Base-by-base conservation (phyloP, 495 filamentous ascomycete species). In the Penicillium simplicissimum region DNA sequence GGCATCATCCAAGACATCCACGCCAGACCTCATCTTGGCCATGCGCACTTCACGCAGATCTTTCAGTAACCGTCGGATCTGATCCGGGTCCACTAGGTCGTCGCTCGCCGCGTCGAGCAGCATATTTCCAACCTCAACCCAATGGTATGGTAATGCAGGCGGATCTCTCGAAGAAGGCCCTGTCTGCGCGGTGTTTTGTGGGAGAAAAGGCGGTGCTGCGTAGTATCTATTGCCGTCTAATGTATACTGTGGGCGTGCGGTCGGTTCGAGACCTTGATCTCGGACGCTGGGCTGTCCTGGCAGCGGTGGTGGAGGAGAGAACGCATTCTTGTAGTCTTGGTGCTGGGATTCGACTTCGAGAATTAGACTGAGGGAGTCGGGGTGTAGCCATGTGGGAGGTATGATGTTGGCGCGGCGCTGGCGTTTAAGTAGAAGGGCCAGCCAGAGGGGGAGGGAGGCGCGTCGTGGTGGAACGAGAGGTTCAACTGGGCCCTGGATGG, bases 381-480 rank as follows among this genome's bases (percentile, higher is more conserved):
- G 84, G 64, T 88, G 84, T 11, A 98, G 85, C 95, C 95, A 98
- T 53, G 90, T 74, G 0, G 95, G 95, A 0, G 95, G 90, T 42
- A 93, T 77, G 72, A 98, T 97, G 77, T 97, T 96, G 71, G 93
- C 94, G 69, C 94, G 88, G 36, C 89, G 86, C 79, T 98, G 96
- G 62, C 92, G 91, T 76, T 98, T 97, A 55, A 98, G 88, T 57
- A 97, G 88, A 52, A 98, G 85, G n/a, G 96, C 95, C 51, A 98
- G 89, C 96, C 96, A 98, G 70, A 98, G 87, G 14, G 95, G 95
- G 45, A 98, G 73, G 33, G 87, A 75, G 59, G 88, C 84, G 66
- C 93, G 87, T 64, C 92, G 88, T 0, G 95, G 93, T 9, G 95
- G 95, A 33, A 83, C 82, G 51, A 98, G 85, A 45, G 84, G 74